Base-by-base conservation (phyloP, 2,329 filamentous ascomycete genomes). In the Colletotrichum liriopes region DNA sequence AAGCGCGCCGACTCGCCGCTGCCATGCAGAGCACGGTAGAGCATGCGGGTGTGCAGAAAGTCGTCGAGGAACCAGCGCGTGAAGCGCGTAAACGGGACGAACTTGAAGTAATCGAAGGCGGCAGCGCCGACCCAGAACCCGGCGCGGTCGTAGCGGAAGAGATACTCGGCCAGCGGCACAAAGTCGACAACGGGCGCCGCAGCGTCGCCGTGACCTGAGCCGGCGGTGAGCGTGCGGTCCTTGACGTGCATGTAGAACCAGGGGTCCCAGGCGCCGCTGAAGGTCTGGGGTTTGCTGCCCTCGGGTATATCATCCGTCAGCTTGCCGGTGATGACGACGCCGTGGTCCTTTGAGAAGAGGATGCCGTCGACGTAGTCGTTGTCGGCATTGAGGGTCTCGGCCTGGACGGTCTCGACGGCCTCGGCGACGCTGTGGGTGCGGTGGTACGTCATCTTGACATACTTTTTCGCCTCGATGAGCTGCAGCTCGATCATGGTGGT, bases 171-270 rank as follows among this genome's bases (percentile, higher is more conserved):
- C 5, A 94, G 82, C 0, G 92, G 92, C 51, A 94, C 87, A 75
- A 90, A 89, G 62, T 93, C 90, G 65, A 79, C 75, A 20, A 77
- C 67, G 9, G 77, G 66, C 73, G 75, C 2, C 77, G 76, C 18
- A 58, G 81, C 56, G 63, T 23, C 8, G 74, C 47, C 14, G 77
- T 69, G 7, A 77, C 65, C 20, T 67, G 79, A 67, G 65, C 73
- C 55, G 60, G 75, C 62, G 71, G 66, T 18, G 72, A 78, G 62
- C 18, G 83, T 87, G 72, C 79, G 79, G 49, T 88, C 83, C 76
- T 88, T 83, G 23, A 89, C 93, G 78, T 94, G 93, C 71, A 95
- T 84, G 78, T 94, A 95, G 81, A 91, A 94, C 93, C 93, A 95
- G 1, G 92, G 91, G 77, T 95, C 93, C 75, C 85, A 84, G 5